Evolutionary conservation across 495 filamentous ascomycete genomes (phyloP).

Genomic region (Neurospora sp.): DNA sequence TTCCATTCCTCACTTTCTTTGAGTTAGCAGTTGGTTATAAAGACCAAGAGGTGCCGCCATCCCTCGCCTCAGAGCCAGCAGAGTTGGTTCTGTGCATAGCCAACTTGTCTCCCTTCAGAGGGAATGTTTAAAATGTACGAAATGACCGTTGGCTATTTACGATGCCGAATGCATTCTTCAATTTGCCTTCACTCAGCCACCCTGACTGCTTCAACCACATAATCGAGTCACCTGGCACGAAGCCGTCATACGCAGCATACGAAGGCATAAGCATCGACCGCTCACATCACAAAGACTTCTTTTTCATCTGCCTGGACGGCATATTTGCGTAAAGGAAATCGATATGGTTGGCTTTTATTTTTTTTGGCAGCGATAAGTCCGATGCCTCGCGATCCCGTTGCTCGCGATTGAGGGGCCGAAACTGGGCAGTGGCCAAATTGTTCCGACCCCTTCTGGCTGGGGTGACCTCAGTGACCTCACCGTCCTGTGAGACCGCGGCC

Average conservation of each 20-base stretch:
- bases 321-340: neutral
- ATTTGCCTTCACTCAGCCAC: neutral
- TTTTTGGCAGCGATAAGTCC: neutral
- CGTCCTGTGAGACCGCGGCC: neutral
- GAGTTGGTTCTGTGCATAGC: neutral
- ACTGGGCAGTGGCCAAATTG: neutral
- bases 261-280: neutral
- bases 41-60: neutral
- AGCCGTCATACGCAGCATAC: neutral
- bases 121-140: neutral
- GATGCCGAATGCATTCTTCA: neutral
- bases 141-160: neutral
- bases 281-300: neutral
- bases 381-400: neutral
- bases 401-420: neutral
- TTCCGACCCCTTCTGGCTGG: neutral
- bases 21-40: neutral
- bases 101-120: neutral
- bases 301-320: neutral
- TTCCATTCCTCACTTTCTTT: neutral
- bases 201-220: neutral
- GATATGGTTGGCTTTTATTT: neutral
- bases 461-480: neutral
- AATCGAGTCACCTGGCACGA: neutral
- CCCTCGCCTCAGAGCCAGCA: neutral